Base-by-base conservation (phyloP, 768 basidiomycete genomes). In the Clathrus columnatus region DNA sequence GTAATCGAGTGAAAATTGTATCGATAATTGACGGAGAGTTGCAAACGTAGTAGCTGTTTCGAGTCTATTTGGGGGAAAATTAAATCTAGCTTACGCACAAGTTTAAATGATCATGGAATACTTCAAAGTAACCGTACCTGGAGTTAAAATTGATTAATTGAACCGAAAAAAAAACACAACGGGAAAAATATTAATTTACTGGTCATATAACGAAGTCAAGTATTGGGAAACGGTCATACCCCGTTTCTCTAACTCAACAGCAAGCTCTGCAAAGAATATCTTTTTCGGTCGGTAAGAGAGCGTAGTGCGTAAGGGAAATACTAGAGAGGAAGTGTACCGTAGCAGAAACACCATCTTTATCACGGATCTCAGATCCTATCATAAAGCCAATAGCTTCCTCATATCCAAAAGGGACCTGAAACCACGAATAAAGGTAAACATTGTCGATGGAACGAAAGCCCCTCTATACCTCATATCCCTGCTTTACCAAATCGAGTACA, bases 351-450 rank as follows among this genome's bases (percentile, higher is more conserved):
- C 91, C 91, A 64, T 94, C 91, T 65, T 94, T 94, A 66, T 94
- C 91, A 30, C 86, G 75, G 60, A 93, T 80, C 24, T 82, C 72
- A 14, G 79, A 72, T 24, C 88, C 87, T 67, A 91, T 83, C 89
- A 92, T 92, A 64, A 80, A 94, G 2, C 91, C 91, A 53, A 94
- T 92, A 1, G 92, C 91, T 69, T 94, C 91, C 64, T 94, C 91
- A 63, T 94, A 94, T 8, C 84, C 89, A 62, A 93, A 92, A 0
- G 78, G 80, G 8, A 55, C 54, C 54, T 55, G 32, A 53, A 24
- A 23, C 36, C 11, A 23, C 44, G 20, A 42, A 26, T 2, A 50
- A 7, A 23, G 18, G 16, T 50, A 14, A 26, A n/a, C 14, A 14
- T 36, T 48, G 5, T 28, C 16, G 21, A 46, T 26, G 10, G n/a